Percentiles rank a stretch among this genome's conserved stretches.
Evolutionary conservation across 768 basidiomycete genomes (phyloP).

Genomic region (Asterophora lycoperdoides): DNA sequence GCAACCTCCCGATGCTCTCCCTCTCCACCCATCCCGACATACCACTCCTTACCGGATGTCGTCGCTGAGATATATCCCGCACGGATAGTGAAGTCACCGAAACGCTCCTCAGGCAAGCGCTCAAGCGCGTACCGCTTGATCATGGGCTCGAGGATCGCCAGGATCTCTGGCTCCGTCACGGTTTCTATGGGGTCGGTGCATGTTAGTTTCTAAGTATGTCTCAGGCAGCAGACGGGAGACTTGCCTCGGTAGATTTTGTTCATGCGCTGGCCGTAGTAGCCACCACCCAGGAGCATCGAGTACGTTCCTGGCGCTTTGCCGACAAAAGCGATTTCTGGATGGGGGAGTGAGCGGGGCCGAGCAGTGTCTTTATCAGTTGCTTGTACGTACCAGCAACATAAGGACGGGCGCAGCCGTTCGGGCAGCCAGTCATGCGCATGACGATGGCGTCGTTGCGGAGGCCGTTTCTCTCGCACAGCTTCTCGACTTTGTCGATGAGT

Average conservation of each 20-base stretch:
- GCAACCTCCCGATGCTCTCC: conserved; percentile 45
- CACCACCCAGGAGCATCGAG: conserved; percentile 92
- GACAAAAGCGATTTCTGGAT: conserved; percentile 86
- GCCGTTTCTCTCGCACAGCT: conserved; percentile 90
- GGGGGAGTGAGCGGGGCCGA: not conserved
- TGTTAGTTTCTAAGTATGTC: no score
- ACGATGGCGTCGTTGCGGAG: conserved; percentile 92
- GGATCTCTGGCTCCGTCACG: conserved; percentile 87
- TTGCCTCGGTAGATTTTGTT: conserved; percentile 93
- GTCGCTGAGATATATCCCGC: conserved; percentile 88
- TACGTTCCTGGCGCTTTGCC: conserved; percentile 95
- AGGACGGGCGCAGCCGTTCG: conserved; percentile 90
- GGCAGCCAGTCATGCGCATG: conserved; percentile 99
- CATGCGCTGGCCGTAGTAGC: conserved; percentile 89
- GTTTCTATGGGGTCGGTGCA: conserved; percentile 46
- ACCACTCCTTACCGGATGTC: conserved; percentile 81
- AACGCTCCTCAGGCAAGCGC: conserved; percentile 80
- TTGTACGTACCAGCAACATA: conserved; percentile 69
- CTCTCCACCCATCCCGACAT: conserved; percentile 79
- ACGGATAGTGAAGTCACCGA: conserved; percentile 94
- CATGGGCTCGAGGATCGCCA: conserved; percentile 87
- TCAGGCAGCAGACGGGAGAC: conserved; percentile 6
- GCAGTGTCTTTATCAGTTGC: no score
- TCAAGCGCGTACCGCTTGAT: conserved; percentile 92
- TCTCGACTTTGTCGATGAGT: conserved; percentile 91